Conservation (phyloP, 1,284 basidiomycete genomes). For the Ganoderma leucocontextum region DNA sequence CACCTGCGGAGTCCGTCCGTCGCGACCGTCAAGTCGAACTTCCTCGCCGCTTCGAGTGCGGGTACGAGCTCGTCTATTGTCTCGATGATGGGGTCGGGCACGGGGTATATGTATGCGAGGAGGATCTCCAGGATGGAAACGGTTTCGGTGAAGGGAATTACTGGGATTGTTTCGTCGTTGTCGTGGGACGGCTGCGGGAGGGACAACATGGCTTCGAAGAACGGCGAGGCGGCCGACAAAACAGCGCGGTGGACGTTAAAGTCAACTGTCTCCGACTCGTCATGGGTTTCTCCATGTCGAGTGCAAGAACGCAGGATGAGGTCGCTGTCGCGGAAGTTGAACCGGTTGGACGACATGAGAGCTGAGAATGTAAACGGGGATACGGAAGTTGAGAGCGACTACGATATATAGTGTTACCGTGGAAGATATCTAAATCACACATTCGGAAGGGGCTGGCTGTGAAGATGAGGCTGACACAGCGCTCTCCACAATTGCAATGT, state of each 20-base stretch:
- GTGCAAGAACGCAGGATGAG: constrained; percentile 57
- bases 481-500: background rate
- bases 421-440: background rate
- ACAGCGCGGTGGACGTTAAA: constrained; percentile 71
- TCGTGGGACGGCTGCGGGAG: constrained; percentile 57
- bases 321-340: constrained; percentile 61
- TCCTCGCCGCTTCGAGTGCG: constrained; percentile 63
- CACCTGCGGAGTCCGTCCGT: constrained; percentile 56
- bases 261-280: constrained; percentile 43
- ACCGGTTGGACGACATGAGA: constrained; percentile 40
- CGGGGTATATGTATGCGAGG: constrained; percentile 59
- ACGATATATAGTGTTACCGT: background rate
- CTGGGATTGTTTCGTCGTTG: constrained; percentile 41
- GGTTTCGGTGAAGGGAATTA: constrained; percentile 64
- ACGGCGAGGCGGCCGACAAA: constrained; percentile 66
- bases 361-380: background rate
- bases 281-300: background rate
- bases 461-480: constrained; percentile 1
- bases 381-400: background rate
- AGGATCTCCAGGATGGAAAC: constrained; percentile 54
- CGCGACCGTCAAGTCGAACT: constrained; percentile 67
- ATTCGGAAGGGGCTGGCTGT: constrained; percentile 9
- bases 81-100: constrained; percentile 41
- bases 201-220: constrained; percentile 74
- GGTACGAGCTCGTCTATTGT: constrained; percentile 59